Conservation (phyloP, 176 grass and related monocot genomes). For the Musa schizocarpa region DNA sequence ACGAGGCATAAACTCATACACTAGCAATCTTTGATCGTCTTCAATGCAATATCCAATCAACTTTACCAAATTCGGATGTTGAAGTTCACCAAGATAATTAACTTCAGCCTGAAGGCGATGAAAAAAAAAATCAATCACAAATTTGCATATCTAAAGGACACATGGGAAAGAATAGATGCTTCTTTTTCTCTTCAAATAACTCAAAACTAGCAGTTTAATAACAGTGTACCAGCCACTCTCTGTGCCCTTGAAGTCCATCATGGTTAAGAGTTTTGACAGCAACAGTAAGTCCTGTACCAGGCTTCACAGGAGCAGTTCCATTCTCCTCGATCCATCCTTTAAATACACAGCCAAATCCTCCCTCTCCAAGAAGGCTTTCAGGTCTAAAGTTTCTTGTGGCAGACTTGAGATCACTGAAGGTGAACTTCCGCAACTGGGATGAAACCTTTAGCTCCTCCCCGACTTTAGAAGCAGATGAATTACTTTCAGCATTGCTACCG, state of each 20-base stretch:
- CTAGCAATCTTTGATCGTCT: constrained; percentile 98
- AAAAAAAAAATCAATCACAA: neutral
- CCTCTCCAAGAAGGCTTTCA: constrained; percentile 92
- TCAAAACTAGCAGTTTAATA: neutral
- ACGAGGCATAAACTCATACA: constrained; percentile 96
- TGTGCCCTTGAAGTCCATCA: constrained; percentile 97
- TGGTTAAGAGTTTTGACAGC: constrained; percentile 99
- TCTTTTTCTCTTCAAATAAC: constrained; percentile 10
- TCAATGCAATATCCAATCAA: constrained; percentile 99
- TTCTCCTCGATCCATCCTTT: constrained; percentile 99
- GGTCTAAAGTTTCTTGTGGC: constrained; percentile 97
- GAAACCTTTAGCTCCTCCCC: constrained; percentile 86
- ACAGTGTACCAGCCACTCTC: constrained; percentile 90
- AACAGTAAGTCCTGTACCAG: constrained; percentile 91
- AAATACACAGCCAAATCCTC: constrained; percentile 97
- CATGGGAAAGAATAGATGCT: neutral
- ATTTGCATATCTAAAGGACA: constrained; percentile 14
- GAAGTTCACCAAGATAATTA: constrained; percentile 97
- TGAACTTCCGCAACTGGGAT: constrained; percentile 81
- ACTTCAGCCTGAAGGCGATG: constrained; percentile 64
- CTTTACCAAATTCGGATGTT: constrained; percentile 89
- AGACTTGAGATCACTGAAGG: constrained; percentile 85
- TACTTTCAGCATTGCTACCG: constrained; percentile 64
- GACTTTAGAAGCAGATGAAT: constrained; percentile 73
- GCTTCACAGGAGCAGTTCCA: constrained; percentile 94